phyloP scores from a whole-genome alignment of 805 yeast species.

The Lachancea sp. region DNA sequence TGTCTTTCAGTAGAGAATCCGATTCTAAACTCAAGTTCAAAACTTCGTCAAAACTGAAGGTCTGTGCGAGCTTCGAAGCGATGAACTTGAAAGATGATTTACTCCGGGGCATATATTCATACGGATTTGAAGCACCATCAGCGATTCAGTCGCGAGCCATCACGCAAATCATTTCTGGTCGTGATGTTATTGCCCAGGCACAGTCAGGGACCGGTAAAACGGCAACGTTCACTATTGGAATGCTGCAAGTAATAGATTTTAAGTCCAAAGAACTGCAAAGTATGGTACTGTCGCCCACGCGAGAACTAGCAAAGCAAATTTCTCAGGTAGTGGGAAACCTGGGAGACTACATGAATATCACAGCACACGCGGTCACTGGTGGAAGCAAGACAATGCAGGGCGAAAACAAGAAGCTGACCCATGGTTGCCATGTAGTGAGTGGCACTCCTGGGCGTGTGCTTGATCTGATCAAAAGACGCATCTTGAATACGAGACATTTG shows the following conservation, averaged over 20 bases:
- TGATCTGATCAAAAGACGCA: slow-evolving; percentile 84
- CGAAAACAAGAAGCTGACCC: slow-evolving; percentile 66
- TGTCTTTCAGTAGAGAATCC: slow-evolving; percentile 56
- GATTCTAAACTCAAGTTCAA: slow-evolving; percentile 58
- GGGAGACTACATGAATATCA: slow-evolving; percentile 82
- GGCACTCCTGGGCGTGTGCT: slow-evolving; percentile 96
- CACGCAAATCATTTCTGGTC: slow-evolving; percentile 85
- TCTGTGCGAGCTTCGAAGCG: slow-evolving; percentile 62
- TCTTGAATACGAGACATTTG: slow-evolving; percentile 62
- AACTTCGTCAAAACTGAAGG: slow-evolving; percentile 47
- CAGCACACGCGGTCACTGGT: slow-evolving; percentile 89
- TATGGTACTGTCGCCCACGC: slow-evolving; percentile 85
- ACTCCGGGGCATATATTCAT: slow-evolving; percentile 62
- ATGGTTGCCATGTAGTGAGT: slow-evolving; percentile 75
- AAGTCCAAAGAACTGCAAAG: slow-evolving; percentile 77
- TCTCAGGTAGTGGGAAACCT: slow-evolving; percentile 79
- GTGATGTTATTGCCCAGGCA: slow-evolving; percentile 96
- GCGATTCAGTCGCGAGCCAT: slow-evolving; percentile 97
- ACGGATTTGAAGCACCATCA: slow-evolving; percentile 94
- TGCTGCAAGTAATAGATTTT: slow-evolving; percentile 78
- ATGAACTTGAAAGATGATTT: slow-evolving; percentile 62
- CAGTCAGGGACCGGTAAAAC: slow-evolving; percentile 99
- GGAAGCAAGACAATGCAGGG: slow-evolving; percentile 72
- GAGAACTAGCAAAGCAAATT: slow-evolving; percentile 93
- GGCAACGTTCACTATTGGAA: slow-evolving; percentile 95